Percentiles rank a stretch among this genome's conserved stretches.
phyloP scores from a whole-genome alignment of 1,284 basidiomycete genomes.

The Phaffia rhodozyma region DNA sequence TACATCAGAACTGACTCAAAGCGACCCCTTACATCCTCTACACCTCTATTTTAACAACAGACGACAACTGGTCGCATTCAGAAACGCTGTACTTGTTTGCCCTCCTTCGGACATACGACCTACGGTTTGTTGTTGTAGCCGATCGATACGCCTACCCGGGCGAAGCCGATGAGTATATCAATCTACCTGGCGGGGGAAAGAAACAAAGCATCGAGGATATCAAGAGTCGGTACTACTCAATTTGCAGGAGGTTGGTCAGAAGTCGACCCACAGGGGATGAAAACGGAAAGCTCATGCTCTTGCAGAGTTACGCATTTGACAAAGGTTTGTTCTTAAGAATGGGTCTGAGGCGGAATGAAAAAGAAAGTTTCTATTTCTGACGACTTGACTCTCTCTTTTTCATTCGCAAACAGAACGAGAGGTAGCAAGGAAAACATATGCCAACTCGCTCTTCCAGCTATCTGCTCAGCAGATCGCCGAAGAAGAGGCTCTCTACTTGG shows the following conservation, averaged over 20 bases:
- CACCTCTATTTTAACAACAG: conserved; percentile 33
- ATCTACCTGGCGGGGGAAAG: conserved; percentile 38
- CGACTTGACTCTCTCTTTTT: neutral
- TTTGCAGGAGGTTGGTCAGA: conserved; percentile 77
- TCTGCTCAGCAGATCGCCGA: conserved; percentile 83
- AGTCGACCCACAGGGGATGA: conserved; percentile 70
- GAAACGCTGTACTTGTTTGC: conserved; percentile 90
- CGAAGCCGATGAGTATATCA: conserved; percentile 3
- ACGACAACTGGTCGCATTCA: conserved; percentile 80
- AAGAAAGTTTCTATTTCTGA: neutral
- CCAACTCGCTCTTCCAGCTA: conserved; percentile 70
- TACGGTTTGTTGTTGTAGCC: conserved; percentile 78
- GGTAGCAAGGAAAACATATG: conserved; percentile 74
- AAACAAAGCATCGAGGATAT: conserved; percentile 70
- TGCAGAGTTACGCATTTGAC: conserved; percentile 68
- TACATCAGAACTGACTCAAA: neutral
- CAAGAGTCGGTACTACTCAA: conserved; percentile 87
- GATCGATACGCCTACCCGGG: conserved; percentile 67
- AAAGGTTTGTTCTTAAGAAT: conserved; percentile 46
- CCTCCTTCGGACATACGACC: conserved; percentile 69
- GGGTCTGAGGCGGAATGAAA: too few species aligned
- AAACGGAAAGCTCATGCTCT: conserved; percentile 49
- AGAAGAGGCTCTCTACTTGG: conserved; percentile 90
- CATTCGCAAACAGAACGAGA: conserved; percentile 56
- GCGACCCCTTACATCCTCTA: neutral